Evolutionary conservation across 257 asterid species (phyloP), one percentile per base, ranked within the genome.

Genomic region (Mitragyna speciosa): DNA sequence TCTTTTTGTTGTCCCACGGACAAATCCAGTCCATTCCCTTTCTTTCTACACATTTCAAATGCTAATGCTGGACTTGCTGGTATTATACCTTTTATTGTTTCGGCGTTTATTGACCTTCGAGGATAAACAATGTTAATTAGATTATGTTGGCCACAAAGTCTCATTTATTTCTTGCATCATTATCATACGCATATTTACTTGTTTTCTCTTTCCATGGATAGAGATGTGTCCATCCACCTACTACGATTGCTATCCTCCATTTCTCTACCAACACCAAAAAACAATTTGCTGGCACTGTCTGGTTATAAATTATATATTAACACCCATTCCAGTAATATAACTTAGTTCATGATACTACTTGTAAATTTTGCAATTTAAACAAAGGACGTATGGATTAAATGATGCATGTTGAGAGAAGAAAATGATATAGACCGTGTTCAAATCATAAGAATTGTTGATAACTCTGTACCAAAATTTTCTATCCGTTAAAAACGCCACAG

Each of bases 101-200:
- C 30, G 70, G 20, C 6, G 9, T 30, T 65, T 65, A 28, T 65
- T 30, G 22, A 7, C 41, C 22, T 0, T 28, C 14, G 28, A n/a
- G 30, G 15, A 2, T 0, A 24, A n/a, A n/a, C 15, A 26, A 6
- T 8, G n/a, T 11, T n/a, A 61, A 63, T 26, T 10, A 26, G 26
- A 45, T 45, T 45, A 45, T 2, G 11, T 63, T 30, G 71, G n/a
- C 71, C 45, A 66, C n/a, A 33, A n/a, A 66, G 43, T 5, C 48
- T 73, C 51, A 31, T 73, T 54, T 52, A 31, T 73, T 66, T 52
- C 67, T 52, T 51, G 49, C 67, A 73, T 28, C 65, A 49, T 73
- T 54, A 16, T 73, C 33, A 49, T 7, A 56, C 33, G 54, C 41
- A 49, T 2, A 30, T 11, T 70, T 69, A 39, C 58, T 45, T 22